A percentile compares a stretch with the other conserved stretches of the same genome.
These are phyloP conservation scores for Acacia pycnantha DNA, from an alignment of 331 rosid genomes.

Conservation along the genomic window DNA sequence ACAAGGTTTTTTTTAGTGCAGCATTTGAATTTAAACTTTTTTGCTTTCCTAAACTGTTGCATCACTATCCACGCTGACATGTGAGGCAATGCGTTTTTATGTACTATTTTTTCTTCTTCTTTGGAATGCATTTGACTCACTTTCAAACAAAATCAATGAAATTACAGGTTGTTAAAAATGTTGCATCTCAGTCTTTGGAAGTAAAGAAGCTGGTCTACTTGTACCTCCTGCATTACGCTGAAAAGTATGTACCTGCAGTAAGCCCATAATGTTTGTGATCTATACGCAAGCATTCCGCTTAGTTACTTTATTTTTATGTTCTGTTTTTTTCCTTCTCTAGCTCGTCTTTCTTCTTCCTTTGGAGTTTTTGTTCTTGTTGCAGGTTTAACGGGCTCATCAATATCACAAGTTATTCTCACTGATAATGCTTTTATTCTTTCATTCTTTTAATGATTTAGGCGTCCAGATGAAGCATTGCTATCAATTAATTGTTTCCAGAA, in stretches of 20 bases:
- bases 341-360: not conserved
- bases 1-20: no score
- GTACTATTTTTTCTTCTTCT: no score
- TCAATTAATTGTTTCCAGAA: conserved; percentile 93
- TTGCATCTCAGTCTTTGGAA: conserved; percentile 85
- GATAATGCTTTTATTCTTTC: conserved; percentile 21
- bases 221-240: conserved; percentile 95
- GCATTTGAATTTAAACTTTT: not conserved
- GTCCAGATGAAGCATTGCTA: conserved; percentile 90
- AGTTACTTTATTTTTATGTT: not conserved
- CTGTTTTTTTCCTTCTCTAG: not conserved
- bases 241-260: conserved; percentile 57
- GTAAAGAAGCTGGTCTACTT: conserved; percentile 95
- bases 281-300: not conserved
- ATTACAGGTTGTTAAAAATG: conserved; percentile 90
- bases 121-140: no score
- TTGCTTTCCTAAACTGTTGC: no score
- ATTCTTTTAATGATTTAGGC: conserved; percentile 47
- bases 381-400: not conserved
- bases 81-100: no score
- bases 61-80: no score
- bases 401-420: conserved; percentile 4
- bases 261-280: not conserved
- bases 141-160: conserved; percentile 8
- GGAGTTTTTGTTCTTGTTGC: not conserved